phyloP scores from a whole-genome alignment of 768 basidiomycete species.

The Leccinellum luteum region DNA sequence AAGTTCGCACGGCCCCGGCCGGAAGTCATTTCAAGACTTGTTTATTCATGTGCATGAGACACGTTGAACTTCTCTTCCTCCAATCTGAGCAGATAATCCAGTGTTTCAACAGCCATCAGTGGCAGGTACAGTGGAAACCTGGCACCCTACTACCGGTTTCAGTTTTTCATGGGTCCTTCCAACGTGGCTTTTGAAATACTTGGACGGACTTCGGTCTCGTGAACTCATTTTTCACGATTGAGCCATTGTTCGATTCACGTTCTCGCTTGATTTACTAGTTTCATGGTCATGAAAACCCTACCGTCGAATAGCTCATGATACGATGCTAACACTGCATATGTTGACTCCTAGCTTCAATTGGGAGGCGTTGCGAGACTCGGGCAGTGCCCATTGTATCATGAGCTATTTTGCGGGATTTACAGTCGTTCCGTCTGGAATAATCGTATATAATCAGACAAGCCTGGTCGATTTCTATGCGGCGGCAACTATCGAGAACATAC shows the following conservation, averaged over 20 bases:
- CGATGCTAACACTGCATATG: constrained; percentile 1
- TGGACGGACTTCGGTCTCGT: neutral
- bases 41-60: too few species aligned
- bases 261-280: neutral
- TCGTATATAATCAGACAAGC: neutral
- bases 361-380: neutral
- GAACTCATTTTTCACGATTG: neutral
- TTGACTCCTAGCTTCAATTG: neutral
- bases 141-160: neutral
- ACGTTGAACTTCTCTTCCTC: too few species aligned
- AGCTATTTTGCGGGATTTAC: constrained; percentile 6
- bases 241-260: neutral
- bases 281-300: neutral
- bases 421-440: neutral
- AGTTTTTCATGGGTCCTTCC: neutral
- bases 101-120: neutral
- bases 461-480: neutral
- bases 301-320: constrained; percentile 12
- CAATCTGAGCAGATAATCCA: neutral
- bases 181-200: neutral
- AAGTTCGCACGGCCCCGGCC: too few species aligned
- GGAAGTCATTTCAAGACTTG: too few species aligned
- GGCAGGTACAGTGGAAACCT: neutral
- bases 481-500: too few species aligned
- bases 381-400: constrained; percentile 10